Base-by-base conservation (phyloP, 768 basidiomycete species). In the Boletus insuetus region DNA sequence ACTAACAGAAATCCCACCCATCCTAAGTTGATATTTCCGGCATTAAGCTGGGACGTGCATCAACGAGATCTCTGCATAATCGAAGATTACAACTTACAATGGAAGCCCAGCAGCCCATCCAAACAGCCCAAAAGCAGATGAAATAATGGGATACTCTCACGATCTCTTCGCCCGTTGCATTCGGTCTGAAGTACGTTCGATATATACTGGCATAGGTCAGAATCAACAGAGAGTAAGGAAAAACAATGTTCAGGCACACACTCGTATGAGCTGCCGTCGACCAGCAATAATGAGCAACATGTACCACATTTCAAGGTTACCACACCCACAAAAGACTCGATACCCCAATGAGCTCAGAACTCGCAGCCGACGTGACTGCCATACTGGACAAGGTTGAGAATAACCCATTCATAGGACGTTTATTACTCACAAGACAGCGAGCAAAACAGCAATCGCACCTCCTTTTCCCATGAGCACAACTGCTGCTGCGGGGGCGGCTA, bases 291-390 rank as follows among this genome's bases (percentile, higher is more conserved):
- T 58, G 40, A 58, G 40, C 49, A 41, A 24, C 4, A n/a, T 26
- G 4, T 22, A 37, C 10, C 20, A 39, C 17, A 19, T 46, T 37
- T 10, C 9, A 32, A 24, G 19, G 49, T 37, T 35, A 34, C 22
- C 56, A 26, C 16, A 64, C 76, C 60, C 56, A 79, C 78, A 79
- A 73, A 24, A 76, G 65, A 62, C 72, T 73, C 1, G 74, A 74
- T 14, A 75, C 77, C 6, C 75, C 78, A 37, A 79, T 78, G 34
- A 79, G 68, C 56, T 80, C 78, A 11, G 78, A 70, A 59, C 75
- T 75, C 16, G 76, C 71, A 8, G 79, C 75, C 34, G 75, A 75
- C 5, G 78, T 80, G 17, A 79, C 79, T 12, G 77, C 78, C 78
- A 78, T 79, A 55, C 71, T 72, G 19, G 35, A 46, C 12, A 29